phyloP scores from a whole-genome alignment of 495 filamentous ascomycete genomes.

The Talaromyces borbonicus region DNA sequence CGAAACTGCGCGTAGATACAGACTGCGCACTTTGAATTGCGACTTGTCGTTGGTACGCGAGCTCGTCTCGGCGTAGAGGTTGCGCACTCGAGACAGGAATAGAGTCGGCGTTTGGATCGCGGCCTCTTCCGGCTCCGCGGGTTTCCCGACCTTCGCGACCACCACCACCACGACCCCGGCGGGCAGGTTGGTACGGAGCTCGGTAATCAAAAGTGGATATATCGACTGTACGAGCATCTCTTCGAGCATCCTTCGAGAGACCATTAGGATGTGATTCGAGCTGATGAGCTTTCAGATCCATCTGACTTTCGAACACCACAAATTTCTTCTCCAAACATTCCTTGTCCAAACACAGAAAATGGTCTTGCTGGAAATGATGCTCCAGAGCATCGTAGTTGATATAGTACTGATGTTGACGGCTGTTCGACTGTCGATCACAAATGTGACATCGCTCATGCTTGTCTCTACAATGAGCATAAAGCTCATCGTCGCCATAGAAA shows the following conservation, averaged over 20 bases:
- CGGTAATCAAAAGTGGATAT: constrained; percentile 77
- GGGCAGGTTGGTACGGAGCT: constrained; percentile 55
- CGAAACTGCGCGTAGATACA: constrained; percentile 66
- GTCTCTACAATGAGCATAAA: constrained; percentile 83
- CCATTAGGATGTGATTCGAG: constrained; percentile 66
- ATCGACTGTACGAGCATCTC: constrained; percentile 80
- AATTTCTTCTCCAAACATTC: constrained; percentile 97
- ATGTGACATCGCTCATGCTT: constrained; percentile 93
- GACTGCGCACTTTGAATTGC: constrained; percentile 82
- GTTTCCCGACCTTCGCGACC: constrained; percentile 14
- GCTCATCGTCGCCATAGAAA: constrained; percentile 93
- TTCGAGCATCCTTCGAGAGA: constrained; percentile 70
- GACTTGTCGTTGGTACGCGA: constrained; percentile 88
- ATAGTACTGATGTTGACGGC: constrained; percentile 77
- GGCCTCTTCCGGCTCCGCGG: constrained; percentile 52
- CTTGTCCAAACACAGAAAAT: constrained; percentile 73
- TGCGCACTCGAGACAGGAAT: constrained; percentile 71
- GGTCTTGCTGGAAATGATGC: constrained; percentile 74
- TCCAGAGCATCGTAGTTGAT: constrained; percentile 76
- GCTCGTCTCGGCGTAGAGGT: constrained; percentile 72
- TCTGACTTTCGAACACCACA: constrained; percentile 88
- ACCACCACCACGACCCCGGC: constrained; percentile 41
- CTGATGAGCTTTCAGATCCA: constrained; percentile 87
- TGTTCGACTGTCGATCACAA: constrained; percentile 65
- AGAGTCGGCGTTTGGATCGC: constrained; percentile 70